Conservation (phyloP, 2,329 filamentous ascomycete genomes). For the Arthrobotrys conoides region DNA sequence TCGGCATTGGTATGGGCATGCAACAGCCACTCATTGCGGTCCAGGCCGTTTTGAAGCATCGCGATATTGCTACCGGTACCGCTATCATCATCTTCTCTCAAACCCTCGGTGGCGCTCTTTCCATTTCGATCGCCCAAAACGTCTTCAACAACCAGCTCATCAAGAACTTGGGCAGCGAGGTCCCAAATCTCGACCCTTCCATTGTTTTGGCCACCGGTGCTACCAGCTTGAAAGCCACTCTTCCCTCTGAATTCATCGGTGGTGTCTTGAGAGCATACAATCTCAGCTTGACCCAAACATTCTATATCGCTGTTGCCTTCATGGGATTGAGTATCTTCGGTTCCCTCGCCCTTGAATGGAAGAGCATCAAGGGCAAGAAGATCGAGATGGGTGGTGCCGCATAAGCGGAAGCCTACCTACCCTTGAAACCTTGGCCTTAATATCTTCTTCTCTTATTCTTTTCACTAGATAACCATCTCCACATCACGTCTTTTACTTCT, state of each 20-base stretch:
- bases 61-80: slow-evolving; percentile 68
- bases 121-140: slow-evolving; percentile 69
- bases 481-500: slow-evolving; percentile 30
- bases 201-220: slow-evolving; percentile 72
- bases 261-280: slow-evolving; percentile 71
- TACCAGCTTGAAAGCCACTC: slow-evolving; percentile 69
- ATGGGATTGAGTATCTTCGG: slow-evolving; percentile 69
- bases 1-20: slow-evolving; percentile 68
- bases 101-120: slow-evolving; percentile 69
- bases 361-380: slow-evolving; percentile 67
- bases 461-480: slow-evolving; percentile 33
- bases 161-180: slow-evolving; percentile 66
- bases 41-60: slow-evolving; percentile 68
- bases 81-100: slow-evolving; percentile 70
- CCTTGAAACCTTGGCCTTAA: not conserved
- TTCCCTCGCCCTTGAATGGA: slow-evolving; percentile 70
- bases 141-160: slow-evolving; percentile 68
- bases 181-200: slow-evolving; percentile 69
- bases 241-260: slow-evolving; percentile 68
- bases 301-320: slow-evolving; percentile 71
- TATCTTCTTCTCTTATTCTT: slow-evolving; percentile 4
- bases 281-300: slow-evolving; percentile 70
- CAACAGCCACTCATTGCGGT: slow-evolving; percentile 70
- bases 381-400: slow-evolving; percentile 62
- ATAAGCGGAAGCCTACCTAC: slow-evolving; percentile 20